Base-by-base conservation (phyloP, 148 eudicot species). In the Rheum nobile region DNA sequence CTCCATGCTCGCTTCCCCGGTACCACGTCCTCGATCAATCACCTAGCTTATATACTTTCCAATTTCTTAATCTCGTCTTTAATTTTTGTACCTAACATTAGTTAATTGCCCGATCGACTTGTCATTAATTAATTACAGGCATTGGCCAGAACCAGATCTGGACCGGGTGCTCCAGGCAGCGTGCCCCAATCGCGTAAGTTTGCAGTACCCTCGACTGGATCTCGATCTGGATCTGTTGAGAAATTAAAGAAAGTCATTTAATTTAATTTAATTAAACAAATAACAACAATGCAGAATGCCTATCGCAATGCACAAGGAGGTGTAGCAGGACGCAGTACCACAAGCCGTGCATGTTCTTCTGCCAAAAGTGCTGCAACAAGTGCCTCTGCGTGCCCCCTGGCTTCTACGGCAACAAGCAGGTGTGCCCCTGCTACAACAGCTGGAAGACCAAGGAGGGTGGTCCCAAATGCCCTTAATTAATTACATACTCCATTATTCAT, bases 401-500 rank as follows among this genome's bases (percentile, higher is more conserved):
- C 59, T 73, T 28, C 73, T 86, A 84, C 21, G 90, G 87, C 16
- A 84, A 87, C 85, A 87, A 87, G 75, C 77, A 71, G 39, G 75
- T 71, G 8, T 87, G 90, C 82, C 81, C 88, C 35, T 85, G 88
- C 83, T 87, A 87, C 85, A 84, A 87, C 83, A 81, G 81, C 79
- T 87, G 90, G 90, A 87, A 84, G 90, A 87, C 88, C 74, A 76
- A 84, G 74, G 50, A 54, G 48, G 88, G 90, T 69, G 84, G 88
- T 34, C 90, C 90, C 32, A 87, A 86, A 32, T 86, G 89, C 84
- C 89, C 89, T 75, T 86, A 31, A 77, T 47, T n/a, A n/a, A n/a
- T n/a, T n/a, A n/a, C n/a, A n/a, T n/a, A n/a, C n/a, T n/a, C n/a
- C n/a, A n/a, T n/a, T n/a, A n/a, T n/a, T n/a, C n/a, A n/a, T n/a